phyloP scores from a whole-genome alignment of 805 yeast species.

The Candida ponderosae region DNA sequence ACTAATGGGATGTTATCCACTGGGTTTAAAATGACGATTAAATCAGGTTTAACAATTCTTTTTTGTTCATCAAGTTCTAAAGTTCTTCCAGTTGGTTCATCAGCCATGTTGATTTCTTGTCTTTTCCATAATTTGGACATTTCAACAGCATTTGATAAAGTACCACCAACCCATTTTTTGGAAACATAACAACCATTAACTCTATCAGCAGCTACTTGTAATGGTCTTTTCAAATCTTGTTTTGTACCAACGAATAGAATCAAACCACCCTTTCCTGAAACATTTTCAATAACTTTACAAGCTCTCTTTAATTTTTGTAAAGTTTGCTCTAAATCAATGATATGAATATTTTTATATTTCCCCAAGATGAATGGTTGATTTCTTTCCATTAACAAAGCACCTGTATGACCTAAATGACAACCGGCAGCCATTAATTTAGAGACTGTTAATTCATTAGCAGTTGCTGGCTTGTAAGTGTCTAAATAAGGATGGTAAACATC shows the following conservation, averaged over 20 bases:
- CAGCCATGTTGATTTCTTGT: conserved; percentile 71
- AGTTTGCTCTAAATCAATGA: conserved; percentile 86
- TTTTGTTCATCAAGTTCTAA: conserved; percentile 41
- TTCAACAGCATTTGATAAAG: conserved; percentile 76
- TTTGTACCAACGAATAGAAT: conserved; percentile 81
- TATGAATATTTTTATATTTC: conserved; percentile 81
- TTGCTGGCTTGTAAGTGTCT: conserved; percentile 53
- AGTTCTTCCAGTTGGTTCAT: conserved; percentile 54
- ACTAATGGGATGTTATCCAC: conserved; percentile 76
- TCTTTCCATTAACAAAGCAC: conserved; percentile 64
- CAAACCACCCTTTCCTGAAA: conserved; percentile 78
- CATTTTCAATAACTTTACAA: conserved; percentile 73
- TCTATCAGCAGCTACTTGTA: conserved; percentile 74
- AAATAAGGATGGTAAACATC: conserved; percentile 65
- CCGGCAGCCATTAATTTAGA: conserved; percentile 82
- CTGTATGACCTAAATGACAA: conserved; percentile 92
- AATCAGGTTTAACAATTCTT: conserved; percentile 74
- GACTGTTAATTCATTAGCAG: conserved; percentile 51
- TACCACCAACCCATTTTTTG: conserved; percentile 91
- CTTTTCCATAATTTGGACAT: conserved; percentile 53
- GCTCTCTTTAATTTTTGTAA: conserved; percentile 70
- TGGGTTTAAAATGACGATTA: conserved; percentile 82
- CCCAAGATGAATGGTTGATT: conserved; percentile 87
- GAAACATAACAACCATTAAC: conserved; percentile 75
- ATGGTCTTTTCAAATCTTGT: conserved; percentile 64